phyloP scores from a whole-genome alignment of 1,139 yeast genomes.

The Pichia sp. region DNA sequence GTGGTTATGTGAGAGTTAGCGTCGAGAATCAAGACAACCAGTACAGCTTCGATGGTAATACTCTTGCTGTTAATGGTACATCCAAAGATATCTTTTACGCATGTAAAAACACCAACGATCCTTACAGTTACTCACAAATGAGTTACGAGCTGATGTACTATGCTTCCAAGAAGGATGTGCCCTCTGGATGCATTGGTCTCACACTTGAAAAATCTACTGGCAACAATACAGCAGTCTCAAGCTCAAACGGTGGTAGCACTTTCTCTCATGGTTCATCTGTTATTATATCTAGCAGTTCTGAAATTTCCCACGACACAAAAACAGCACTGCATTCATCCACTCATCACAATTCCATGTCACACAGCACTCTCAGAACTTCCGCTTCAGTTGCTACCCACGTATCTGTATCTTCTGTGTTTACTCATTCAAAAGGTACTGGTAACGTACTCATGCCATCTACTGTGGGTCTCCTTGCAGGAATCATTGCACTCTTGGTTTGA shows the following conservation, averaged over 20 bases:
- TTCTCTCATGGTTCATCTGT: background rate
- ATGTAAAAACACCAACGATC: constrained; percentile 24
- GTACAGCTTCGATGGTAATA: constrained; percentile 17
- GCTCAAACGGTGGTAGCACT: background rate
- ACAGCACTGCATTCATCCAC: too few relatives aligned
- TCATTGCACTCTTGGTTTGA: too few relatives aligned
- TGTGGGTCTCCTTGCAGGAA: too few relatives aligned
- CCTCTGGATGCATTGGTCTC: constrained; percentile 16
- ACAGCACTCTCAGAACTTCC: too few relatives aligned
- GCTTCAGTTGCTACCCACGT: too few relatives aligned
- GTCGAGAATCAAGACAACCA: constrained; percentile 8
- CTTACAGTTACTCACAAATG: constrained; percentile 18
- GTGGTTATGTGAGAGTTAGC: constrained; percentile 13
- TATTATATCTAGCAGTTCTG: too few relatives aligned
- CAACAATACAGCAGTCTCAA: background rate
- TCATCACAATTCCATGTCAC: too few relatives aligned
- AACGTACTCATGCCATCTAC: too few relatives aligned
- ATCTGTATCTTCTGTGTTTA: too few relatives aligned
- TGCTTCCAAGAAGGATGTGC: constrained; percentile 17
- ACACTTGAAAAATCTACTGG: constrained; percentile 5
- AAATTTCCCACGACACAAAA: too few relatives aligned
- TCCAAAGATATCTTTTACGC: constrained; percentile 21
- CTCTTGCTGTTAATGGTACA: constrained; percentile 20
- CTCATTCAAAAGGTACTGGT: too few relatives aligned
- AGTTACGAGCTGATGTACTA: constrained; percentile 22